Conservation (phyloP, 2,329 filamentous ascomycete genomes). For the Ophiosphaerella narmari region DNA sequence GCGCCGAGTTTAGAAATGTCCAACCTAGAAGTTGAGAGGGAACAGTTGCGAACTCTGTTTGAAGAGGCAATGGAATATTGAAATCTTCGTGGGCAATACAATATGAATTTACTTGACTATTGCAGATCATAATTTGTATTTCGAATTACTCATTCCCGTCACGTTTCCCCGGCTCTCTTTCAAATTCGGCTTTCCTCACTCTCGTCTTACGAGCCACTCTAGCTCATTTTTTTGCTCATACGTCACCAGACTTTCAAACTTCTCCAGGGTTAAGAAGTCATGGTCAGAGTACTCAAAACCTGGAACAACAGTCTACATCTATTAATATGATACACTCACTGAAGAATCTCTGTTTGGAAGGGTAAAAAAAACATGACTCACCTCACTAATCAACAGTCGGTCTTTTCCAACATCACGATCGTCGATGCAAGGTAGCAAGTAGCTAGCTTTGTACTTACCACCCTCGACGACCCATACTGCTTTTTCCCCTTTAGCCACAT, state of each 20-base stretch:
- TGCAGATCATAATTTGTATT: neutral
- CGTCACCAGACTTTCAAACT: conserved; percentile 56
- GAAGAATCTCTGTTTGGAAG: neutral
- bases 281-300: conserved; percentile 71
- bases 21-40: conserved; percentile 54
- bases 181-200: neutral
- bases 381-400: conserved; percentile 68
- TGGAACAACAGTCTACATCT: conserved; percentile 63
- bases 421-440: conserved; percentile 55
- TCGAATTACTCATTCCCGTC: no score
- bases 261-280: conserved; percentile 62
- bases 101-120: neutral
- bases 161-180: no score
- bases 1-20: conserved; percentile 72
- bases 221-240: conserved; percentile 56
- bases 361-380: conserved; percentile 17
- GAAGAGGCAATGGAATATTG: conserved; percentile 53
- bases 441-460: conserved; percentile 69
- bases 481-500: conserved; percentile 63
- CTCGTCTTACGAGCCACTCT: conserved; percentile 47
- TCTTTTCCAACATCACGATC: conserved; percentile 44
- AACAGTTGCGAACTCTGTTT: conserved; percentile 54
- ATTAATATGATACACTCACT: neutral
- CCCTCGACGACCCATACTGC: conserved; percentile 73
- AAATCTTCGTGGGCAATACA: neutral